Evolutionary conservation across 768 basidiomycete genomes (phyloP), one percentile per base, ranked within the genome.

Genomic region (Mycena galopus): DNA sequence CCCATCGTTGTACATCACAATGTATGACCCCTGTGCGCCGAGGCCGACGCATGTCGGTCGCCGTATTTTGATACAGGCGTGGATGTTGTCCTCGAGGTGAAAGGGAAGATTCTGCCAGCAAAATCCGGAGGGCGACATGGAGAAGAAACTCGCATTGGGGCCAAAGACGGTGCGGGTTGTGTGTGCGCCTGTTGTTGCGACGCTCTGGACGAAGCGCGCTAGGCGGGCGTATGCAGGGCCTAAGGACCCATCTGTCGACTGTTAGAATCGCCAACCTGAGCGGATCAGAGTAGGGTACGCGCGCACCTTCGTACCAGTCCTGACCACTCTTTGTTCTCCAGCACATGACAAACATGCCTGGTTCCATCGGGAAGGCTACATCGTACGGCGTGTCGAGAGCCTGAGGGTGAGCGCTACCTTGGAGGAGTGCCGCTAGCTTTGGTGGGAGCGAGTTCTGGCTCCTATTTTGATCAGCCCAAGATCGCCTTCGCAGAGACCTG

Each of bases 111-210:
- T 65, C 27, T 73, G 67, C 72, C 72, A 73, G 10, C 25, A 65
- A 32, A 65, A 73, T 10, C 72, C 72, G 0, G 67, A 29, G 3
- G 67, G 55, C 3, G 72, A 73, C 27, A 44, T 55, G 29, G 72
- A 69, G 67, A 73, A 73, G 32, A 60, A 73, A 11, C 53, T 56
- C 3, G 57, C 44, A n/a, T 44, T 35, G 1, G 72, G 67, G 2
- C 72, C 72, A 27, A 73, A 73, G 23, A 69, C 63, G 14, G 67
- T 73, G 33, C 37, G 72, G 17, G 30, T 69, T 5, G 72, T 69
- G 32, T 65, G 57, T 12, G 17, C 37, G 42, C 63, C 64, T 7
- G 25, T 59, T 1, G 57, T 32, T 6, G 67, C 62, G 30, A 59
- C 51, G 14, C 17, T 39, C 44, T 32, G 56, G 55, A 73, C 66